A percentile compares a stretch with the other conserved stretches of the same genome.
phyloP scores from a whole-genome alignment of 305 asterid species.

The Solanum hybrid region DNA sequence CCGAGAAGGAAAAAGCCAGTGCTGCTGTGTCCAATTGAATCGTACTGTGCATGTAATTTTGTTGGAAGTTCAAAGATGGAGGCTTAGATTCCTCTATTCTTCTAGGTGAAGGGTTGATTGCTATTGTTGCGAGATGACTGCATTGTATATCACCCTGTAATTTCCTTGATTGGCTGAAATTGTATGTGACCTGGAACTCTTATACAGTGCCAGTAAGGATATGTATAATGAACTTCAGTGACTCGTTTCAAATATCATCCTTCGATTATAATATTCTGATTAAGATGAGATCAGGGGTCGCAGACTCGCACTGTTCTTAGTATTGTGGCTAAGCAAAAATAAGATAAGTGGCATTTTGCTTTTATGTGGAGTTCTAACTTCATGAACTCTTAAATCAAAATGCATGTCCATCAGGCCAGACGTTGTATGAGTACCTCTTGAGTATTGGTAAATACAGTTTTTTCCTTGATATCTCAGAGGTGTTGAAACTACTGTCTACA shows the following conservation, averaged over 20 bases:
- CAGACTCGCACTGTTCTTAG: background rate
- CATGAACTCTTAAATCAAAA: background rate
- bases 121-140: background rate
- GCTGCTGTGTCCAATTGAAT: background rate
- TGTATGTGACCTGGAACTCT: background rate
- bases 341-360: background rate
- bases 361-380: background rate
- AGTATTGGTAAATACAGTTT: background rate
- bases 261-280: background rate
- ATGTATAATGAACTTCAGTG: background rate
- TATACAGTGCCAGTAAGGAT: background rate
- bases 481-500: background rate
- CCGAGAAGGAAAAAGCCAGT: background rate
- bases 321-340: background rate
- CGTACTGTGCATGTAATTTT: background rate
- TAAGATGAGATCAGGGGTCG: background rate
- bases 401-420: background rate
- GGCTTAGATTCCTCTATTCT: background rate
- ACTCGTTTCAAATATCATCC: background rate
- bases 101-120: background rate
- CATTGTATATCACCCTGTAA: background rate
- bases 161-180: background rate
- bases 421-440: background rate
- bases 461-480: background rate
- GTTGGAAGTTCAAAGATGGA: background rate